Percentiles rank a stretch among this genome's conserved stretches.
phyloP scores from a whole-genome alignment of 2,329 filamentous ascomycete genomes.

The Aspergillus fumigatiaffinis region DNA sequence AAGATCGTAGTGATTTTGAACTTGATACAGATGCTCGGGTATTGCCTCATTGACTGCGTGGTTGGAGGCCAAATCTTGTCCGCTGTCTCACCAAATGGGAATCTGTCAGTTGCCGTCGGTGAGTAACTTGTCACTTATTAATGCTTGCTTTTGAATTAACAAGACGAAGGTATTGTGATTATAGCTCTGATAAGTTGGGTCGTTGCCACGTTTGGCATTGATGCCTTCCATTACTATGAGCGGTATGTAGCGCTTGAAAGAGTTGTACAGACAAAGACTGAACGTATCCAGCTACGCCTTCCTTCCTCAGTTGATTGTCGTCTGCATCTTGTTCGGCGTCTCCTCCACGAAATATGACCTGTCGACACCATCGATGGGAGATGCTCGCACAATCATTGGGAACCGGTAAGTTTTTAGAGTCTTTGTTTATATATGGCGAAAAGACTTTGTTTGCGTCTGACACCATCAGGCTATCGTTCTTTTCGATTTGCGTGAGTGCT shows the following conservation, averaged over 20 bases:
- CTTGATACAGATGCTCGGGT: constrained; percentile 60
- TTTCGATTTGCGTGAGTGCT: constrained; percentile 63
- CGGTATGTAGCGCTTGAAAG: constrained; percentile 37
- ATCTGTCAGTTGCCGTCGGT: constrained; percentile 61
- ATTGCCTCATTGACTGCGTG: constrained; percentile 61
- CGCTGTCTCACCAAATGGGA: constrained; percentile 57
- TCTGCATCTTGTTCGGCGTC: constrained; percentile 60
- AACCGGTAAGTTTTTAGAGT: constrained; percentile 26
- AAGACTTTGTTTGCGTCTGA: background rate
- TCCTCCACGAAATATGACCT: constrained; percentile 59
- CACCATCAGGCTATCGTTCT: constrained; percentile 56
- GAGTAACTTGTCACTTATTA: constrained; percentile 10
- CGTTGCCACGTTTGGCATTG: constrained; percentile 65
- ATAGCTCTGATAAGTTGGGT: constrained; percentile 60
- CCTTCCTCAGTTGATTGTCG: constrained; percentile 58
- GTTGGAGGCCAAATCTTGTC: constrained; percentile 66
- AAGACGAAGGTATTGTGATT: constrained; percentile 52
- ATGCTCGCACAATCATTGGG: constrained; percentile 50
- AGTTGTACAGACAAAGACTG: constrained; percentile 7
- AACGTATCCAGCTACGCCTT: constrained; percentile 52
- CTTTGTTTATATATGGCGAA: background rate
- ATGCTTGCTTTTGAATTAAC: constrained; percentile 1
- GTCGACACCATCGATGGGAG: constrained; percentile 48
- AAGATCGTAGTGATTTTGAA: constrained; percentile 62
- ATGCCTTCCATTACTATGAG: constrained; percentile 65